Conservation (phyloP, 345 rosid species). For the Eucalyptus regnans region DNA sequence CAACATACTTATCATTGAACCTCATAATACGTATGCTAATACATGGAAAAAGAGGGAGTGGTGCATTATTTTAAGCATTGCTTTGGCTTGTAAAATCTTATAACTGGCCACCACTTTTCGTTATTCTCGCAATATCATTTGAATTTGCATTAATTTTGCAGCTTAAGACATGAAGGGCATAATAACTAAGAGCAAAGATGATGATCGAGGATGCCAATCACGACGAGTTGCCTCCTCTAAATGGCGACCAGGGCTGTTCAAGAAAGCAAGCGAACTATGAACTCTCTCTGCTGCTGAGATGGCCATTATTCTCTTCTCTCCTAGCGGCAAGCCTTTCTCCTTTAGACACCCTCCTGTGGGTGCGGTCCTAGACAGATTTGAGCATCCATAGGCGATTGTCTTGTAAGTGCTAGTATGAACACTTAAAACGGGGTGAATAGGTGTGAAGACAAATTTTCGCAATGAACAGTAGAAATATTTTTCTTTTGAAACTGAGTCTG, state of each 20-base stretch:
- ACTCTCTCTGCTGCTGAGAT: slow-evolving; percentile 29
- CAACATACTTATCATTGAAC: background rate
- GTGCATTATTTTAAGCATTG: background rate
- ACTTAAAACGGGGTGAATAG: too few species aligned
- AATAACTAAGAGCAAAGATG: background rate
- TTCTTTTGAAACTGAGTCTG: too few species aligned
- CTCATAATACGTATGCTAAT: background rate
- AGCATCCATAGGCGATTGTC: background rate
- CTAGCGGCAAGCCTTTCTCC: slow-evolving; percentile 38
- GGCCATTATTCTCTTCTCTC: slow-evolving; percentile 44
- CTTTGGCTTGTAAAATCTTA: background rate
- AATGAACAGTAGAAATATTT: too few species aligned
- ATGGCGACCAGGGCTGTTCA: slow-evolving; percentile 39
- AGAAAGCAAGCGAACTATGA: slow-evolving; percentile 38
- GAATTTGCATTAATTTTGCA: background rate
- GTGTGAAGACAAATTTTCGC: too few species aligned
- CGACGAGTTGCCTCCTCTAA: slow-evolving; percentile 45
- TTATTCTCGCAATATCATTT: background rate
- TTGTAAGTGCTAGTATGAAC: too few species aligned
- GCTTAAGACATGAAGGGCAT: background rate
- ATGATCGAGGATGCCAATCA: background rate
- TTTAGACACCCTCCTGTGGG: slow-evolving; percentile 41
- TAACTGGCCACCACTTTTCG: background rate
- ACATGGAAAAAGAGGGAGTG: background rate
- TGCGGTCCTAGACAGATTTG: slow-evolving; percentile 15